Conservation (phyloP, 2,329 filamentous ascomycete species). For the Mycosphaerella arachidis region DNA sequence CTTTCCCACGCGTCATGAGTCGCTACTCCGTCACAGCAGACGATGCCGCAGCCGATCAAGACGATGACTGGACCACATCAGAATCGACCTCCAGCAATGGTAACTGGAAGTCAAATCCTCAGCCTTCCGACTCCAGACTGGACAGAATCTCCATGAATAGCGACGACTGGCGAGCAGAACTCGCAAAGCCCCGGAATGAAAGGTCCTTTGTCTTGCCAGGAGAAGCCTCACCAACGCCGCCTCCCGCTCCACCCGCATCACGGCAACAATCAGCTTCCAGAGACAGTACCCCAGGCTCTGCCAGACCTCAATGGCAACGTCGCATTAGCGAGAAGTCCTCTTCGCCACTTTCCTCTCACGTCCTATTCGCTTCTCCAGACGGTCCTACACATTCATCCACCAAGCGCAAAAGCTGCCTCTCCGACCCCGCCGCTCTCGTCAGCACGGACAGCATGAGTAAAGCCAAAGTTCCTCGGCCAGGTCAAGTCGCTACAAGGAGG, state of each 20-base stretch:
- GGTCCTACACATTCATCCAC: not conserved
- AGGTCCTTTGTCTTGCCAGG: slow-evolving; percentile 31
- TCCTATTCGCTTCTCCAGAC: slow-evolving; percentile 6
- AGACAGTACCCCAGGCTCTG: not conserved
- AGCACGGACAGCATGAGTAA: slow-evolving; percentile 30
- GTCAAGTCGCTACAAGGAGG: slow-evolving; percentile 18
- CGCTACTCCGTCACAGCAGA: slow-evolving; percentile 15
- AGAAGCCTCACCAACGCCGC: slow-evolving; percentile 35
- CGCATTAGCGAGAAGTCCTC: slow-evolving; percentile 20
- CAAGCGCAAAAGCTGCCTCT: not conserved
- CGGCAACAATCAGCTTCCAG: slow-evolving; percentile 5
- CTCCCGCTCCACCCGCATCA: slow-evolving; percentile 21
- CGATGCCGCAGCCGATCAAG: slow-evolving; percentile 17
- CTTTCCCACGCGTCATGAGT: slow-evolving; percentile 29
- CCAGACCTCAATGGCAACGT: slow-evolving; percentile 1
- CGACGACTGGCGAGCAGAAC: slow-evolving; percentile 20
- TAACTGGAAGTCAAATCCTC: not conserved
- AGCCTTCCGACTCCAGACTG: not conserved
- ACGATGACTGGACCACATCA: slow-evolving; percentile 18
- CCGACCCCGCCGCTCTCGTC: slow-evolving; percentile 26
- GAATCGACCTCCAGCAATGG: not conserved
- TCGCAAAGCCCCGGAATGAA: slow-evolving; percentile 29
- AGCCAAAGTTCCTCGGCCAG: slow-evolving; percentile 16
- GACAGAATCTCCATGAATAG: slow-evolving; percentile 11
- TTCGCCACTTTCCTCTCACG: slow-evolving; percentile 23